Percentiles rank a stretch among this genome's conserved stretches.
These are phyloP conservation scores for Aegilops bicornis DNA, from an alignment of 176 grass and related monocot genomes.

Conservation along the genomic window DNA sequence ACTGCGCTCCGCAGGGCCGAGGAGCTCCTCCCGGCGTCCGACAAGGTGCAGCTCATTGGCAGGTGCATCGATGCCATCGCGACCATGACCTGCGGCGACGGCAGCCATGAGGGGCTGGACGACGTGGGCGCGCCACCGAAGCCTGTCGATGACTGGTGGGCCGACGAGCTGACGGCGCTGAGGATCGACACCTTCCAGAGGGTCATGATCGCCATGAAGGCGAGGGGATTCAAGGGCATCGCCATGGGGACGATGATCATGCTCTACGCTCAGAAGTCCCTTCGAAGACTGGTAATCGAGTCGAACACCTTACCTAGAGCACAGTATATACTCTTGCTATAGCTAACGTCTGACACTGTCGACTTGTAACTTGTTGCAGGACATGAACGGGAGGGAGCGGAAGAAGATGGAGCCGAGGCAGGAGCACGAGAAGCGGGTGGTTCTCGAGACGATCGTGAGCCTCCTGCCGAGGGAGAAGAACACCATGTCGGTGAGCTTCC, in stretches of 20 bases:
- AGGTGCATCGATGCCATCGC: slow-evolving; percentile 74
- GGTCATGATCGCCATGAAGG: slow-evolving; percentile 81
- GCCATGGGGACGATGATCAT: slow-evolving; percentile 79
- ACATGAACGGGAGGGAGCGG: slow-evolving; percentile 58
- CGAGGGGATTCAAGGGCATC: slow-evolving; percentile 66
- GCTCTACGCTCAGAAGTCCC: slow-evolving; percentile 93
- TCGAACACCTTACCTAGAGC: neutral
- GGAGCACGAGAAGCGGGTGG: slow-evolving; percentile 87
- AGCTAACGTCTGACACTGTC: neutral
- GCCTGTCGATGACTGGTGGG: slow-evolving; percentile 67
- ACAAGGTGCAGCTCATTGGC: slow-evolving; percentile 59
- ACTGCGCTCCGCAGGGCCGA: slow-evolving; percentile 66
- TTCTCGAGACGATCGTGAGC: slow-evolving; percentile 79
- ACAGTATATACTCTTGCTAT: neutral
- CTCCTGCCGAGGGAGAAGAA: slow-evolving; percentile 81
- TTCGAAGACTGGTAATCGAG: slow-evolving; percentile 67
- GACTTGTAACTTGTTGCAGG: slow-evolving; percentile 32
- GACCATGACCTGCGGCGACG: slow-evolving; percentile 46
- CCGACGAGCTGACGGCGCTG: slow-evolving; percentile 71
- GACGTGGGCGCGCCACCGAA: slow-evolving; percentile 32
- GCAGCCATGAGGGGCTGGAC: neutral
- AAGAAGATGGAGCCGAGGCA: slow-evolving; percentile 60
- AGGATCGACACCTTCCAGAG: slow-evolving; percentile 82
- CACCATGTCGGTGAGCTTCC: slow-evolving; percentile 76
- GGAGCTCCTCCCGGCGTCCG: slow-evolving; percentile 66